Evolutionary conservation across 164 flowering plant genomes (phyloP).

Genomic region (Vitis cinerea): DNA sequence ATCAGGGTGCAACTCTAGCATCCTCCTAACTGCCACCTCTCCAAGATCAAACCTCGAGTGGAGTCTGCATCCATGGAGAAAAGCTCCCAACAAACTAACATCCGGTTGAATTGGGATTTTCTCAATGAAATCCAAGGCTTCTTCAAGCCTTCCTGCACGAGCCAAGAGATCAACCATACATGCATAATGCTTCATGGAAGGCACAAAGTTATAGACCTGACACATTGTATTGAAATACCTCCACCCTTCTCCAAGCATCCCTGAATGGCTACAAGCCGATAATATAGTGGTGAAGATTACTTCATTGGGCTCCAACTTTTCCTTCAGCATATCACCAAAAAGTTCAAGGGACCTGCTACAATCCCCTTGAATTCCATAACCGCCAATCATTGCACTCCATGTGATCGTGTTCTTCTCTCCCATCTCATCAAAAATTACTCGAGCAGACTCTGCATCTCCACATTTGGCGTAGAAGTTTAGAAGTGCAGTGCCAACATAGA

Average conservation of each 20-base stretch:
- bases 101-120: slow-evolving; percentile 59
- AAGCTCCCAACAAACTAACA: slow-evolving; percentile 53
- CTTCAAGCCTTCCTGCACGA: slow-evolving; percentile 68
- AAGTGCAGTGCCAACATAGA: slow-evolving; percentile 65
- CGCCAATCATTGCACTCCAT: slow-evolving; percentile 75
- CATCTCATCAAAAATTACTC: slow-evolving; percentile 60
- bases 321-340: slow-evolving; percentile 54
- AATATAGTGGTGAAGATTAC: slow-evolving; percentile 55
- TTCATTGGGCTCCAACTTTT: slow-evolving; percentile 55
- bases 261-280: slow-evolving; percentile 74
- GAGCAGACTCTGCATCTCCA: slow-evolving; percentile 57
- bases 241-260: slow-evolving; percentile 71
- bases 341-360: slow-evolving; percentile 41
- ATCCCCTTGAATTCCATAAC: slow-evolving; percentile 74
- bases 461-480: slow-evolving; percentile 70
- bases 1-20: slow-evolving; percentile 58
- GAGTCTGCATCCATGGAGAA: slow-evolving; percentile 72
- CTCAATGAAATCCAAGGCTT: slow-evolving; percentile 60
- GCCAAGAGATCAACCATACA: slow-evolving; percentile 76
- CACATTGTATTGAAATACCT: slow-evolving; percentile 51
- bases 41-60: slow-evolving; percentile 66
- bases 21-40: slow-evolving; percentile 47
- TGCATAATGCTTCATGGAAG: slow-evolving; percentile 70
- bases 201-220: slow-evolving; percentile 40
- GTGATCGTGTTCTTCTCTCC: slow-evolving; percentile 46